These are phyloP conservation scores for Ramaria sp. DNA, from an alignment of 768 basidiomycete genomes.

Conservation along the genomic window DNA sequence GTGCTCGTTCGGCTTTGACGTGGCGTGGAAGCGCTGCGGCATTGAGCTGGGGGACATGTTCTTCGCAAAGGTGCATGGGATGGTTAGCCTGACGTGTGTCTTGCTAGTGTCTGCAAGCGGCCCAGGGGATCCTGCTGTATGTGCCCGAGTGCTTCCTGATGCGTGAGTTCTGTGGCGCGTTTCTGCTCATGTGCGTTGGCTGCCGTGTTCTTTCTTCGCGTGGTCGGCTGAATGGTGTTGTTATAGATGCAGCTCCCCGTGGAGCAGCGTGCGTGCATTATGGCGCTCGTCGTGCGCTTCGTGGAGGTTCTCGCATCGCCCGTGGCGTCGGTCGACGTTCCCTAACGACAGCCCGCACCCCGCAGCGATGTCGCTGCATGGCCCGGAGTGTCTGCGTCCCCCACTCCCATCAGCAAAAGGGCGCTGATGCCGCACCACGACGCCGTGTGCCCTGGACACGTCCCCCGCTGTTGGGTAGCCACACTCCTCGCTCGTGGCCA, in stretches of 20 bases:
- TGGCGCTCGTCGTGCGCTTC: slow-evolving; percentile 57
- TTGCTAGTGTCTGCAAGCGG: slow-evolving; percentile 55
- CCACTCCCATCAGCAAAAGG: no score
- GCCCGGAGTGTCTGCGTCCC: no score
- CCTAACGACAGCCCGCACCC: no score
- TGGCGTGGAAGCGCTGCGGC: no score
- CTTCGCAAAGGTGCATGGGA: slow-evolving; percentile 52
- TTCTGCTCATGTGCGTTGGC: slow-evolving; percentile 54
- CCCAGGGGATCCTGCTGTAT: slow-evolving; percentile 67
- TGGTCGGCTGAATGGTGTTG: not conserved
- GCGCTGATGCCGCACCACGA: no score
- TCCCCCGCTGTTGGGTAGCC: no score
- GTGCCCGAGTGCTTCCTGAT: slow-evolving; percentile 72
- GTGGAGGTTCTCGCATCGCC: slow-evolving; percentile 63
- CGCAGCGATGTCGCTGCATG: no score
- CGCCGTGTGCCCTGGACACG: no score
- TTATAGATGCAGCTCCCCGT: slow-evolving; percentile 56
- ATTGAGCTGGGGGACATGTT: slow-evolving; percentile 55
- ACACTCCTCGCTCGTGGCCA: no score
- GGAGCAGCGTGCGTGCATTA: slow-evolving; percentile 60
- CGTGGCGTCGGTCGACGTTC: slow-evolving; percentile 58
- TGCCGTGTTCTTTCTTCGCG: not conserved
- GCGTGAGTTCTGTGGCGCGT: slow-evolving; percentile 72
- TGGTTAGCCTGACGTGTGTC: not conserved
- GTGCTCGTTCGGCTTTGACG: no score